phyloP scores from a whole-genome alignment of 345 rosid genomes.

The Populus davidiana region DNA sequence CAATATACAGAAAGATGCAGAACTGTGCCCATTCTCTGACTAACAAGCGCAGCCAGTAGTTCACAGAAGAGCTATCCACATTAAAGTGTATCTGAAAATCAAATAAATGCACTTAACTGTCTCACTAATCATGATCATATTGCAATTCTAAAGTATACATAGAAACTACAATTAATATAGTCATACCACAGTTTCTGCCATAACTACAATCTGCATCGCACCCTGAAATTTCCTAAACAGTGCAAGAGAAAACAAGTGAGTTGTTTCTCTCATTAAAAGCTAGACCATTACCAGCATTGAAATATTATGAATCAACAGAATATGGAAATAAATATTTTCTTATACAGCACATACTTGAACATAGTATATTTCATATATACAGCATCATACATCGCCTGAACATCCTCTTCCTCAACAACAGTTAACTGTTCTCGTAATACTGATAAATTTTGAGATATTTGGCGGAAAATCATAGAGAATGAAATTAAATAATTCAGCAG shows the following conservation, averaged over 20 bases:
- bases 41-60: conserved; percentile 75
- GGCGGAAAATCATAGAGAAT: conserved; percentile 78
- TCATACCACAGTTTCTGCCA: conserved; percentile 81
- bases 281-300: background rate
- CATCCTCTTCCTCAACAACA: conserved; percentile 77
- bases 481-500: conserved; percentile 75
- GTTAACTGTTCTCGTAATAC: conserved; percentile 64
- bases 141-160: background rate
- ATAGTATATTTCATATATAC: conserved; percentile 69
- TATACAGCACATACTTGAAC: conserved; percentile 63
- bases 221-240: conserved; percentile 78
- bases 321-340: background rate
- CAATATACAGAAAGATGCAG: conserved; percentile 79
- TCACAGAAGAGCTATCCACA: conserved; percentile 60
- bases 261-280: background rate
- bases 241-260: background rate
- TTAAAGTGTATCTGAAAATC: conserved; percentile 64
- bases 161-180: background rate
- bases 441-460: conserved; percentile 67
- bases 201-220: conserved; percentile 84
- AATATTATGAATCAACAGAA: background rate
- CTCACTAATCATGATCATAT: conserved; percentile 5
- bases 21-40: conserved; percentile 88
- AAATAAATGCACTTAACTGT: conserved; percentile 2
- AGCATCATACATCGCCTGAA: conserved; percentile 78